These are phyloP conservation scores for Protostelium mycophagum DNA, from an alignment of 78 protist genomes.

Conservation along the genomic window DNA sequence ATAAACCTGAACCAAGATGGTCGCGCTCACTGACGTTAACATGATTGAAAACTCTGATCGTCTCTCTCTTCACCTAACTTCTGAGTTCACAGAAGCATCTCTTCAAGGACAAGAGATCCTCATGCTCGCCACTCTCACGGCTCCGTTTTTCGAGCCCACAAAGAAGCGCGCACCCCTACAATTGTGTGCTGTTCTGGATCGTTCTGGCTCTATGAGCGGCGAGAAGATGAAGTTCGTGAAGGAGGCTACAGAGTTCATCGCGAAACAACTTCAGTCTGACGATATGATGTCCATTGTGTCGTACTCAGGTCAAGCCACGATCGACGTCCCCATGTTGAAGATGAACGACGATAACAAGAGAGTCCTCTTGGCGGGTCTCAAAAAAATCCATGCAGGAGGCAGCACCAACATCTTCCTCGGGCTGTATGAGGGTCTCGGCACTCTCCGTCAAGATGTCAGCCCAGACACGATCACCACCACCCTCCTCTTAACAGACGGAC, in stretches of 20 bases:
- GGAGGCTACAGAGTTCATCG: neutral
- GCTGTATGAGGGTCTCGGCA: neutral
- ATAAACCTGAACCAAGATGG: too few species aligned
- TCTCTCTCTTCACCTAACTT: too few species aligned
- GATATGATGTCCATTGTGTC: neutral
- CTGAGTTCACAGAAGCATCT: too few species aligned
- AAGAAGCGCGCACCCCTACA: neutral
- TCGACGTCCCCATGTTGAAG: neutral
- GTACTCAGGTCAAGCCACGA: neutral
- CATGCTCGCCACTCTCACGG: neutral
- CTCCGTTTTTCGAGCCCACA: neutral
- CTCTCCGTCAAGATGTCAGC: neutral
- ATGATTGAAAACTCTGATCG: too few species aligned
- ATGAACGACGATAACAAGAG: neutral
- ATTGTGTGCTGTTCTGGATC: neutral
- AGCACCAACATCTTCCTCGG: neutral
- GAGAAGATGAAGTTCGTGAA: neutral
- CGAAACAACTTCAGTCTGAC: neutral
- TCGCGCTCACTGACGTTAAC: too few species aligned
- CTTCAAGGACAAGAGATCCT: too few species aligned
- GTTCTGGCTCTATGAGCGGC: neutral
- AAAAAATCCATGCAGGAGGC: neutral
- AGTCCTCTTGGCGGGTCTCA: neutral
- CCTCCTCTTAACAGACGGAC: neutral
- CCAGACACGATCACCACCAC: neutral